Conservation (phyloP, 23 red algal species). For the Rhodosorus marinus region DNA sequence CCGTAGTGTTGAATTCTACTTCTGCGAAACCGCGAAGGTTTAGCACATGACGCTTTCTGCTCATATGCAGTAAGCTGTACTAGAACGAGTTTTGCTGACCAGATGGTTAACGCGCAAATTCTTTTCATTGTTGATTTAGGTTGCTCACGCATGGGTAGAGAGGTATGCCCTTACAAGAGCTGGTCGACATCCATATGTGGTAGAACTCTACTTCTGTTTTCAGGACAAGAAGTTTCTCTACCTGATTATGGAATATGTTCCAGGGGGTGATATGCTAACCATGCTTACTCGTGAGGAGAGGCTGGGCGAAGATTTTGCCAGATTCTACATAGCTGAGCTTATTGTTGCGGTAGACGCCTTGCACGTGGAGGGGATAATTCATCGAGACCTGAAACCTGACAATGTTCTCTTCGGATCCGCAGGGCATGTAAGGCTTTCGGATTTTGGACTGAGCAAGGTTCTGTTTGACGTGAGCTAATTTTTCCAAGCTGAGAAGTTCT, state of each 20-base stretch:
- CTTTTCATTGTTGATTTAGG: too few species aligned
- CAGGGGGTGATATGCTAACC: conserved; percentile 88
- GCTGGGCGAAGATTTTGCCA: conserved; percentile 52
- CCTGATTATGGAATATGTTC: conserved; percentile 78
- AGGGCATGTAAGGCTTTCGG: conserved; percentile 74
- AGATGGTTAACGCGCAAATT: too few species aligned
- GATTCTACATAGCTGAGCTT: conserved; percentile 89
- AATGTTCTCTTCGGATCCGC: conserved; percentile 73
- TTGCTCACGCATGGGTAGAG: conserved; percentile 75
- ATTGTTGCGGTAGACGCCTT: conserved; percentile 68
- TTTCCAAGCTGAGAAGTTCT: too few species aligned
- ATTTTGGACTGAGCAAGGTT: conserved; percentile 80
- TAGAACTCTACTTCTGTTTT: conserved; percentile 62
- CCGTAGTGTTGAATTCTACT: too few species aligned
- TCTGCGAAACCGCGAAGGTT: too few species aligned
- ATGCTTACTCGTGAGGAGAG: conserved; percentile 62
- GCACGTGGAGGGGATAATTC: conserved; percentile 70
- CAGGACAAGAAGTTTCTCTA: conserved; percentile 76
- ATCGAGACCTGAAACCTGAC: conserved; percentile 97
- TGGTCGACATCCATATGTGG: conserved; percentile 46
- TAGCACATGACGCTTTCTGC: too few species aligned
- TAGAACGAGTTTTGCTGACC: too few species aligned
- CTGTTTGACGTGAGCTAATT: conserved; percentile 46
- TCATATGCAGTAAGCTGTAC: too few species aligned
- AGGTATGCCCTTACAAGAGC: conserved; percentile 61